These are phyloP conservation scores for Yamadazyma spencermartinsiae DNA, from an alignment of 1,139 yeast genomes.

Conservation along the genomic window DNA sequence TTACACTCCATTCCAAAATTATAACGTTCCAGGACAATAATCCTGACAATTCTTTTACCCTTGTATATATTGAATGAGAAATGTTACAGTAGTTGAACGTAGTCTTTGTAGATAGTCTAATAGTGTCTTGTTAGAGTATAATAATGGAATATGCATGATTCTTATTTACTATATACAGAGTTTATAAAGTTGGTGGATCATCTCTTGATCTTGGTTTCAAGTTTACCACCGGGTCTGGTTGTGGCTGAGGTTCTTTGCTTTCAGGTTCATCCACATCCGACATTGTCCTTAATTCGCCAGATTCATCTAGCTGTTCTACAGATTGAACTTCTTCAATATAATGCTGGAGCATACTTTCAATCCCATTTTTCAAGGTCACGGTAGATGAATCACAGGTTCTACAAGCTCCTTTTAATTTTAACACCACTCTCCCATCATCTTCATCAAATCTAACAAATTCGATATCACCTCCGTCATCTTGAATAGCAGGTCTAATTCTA, in stretches of 20 bases:
- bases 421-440: conserved; percentile 62
- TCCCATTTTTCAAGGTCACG: conserved; percentile 75
- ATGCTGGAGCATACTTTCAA: conserved; percentile 78
- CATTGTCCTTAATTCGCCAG: conserved; percentile 12
- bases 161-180: conserved; percentile 4
- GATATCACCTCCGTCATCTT: conserved; percentile 84
- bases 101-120: background rate
- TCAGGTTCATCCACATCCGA: conserved; percentile 47
- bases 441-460: conserved; percentile 68
- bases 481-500: conserved; percentile 91
- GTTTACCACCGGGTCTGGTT: conserved; percentile 16
- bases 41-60: background rate
- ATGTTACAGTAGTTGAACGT: background rate
- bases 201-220: conserved; percentile 34
- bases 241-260: conserved; percentile 21
- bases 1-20: conserved; percentile 11
- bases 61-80: background rate
- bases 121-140: no score
- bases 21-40: conserved; percentile 12
- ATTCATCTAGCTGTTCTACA: conserved; percentile 60
- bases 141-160: background rate
- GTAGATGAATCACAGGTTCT: conserved; percentile 76
- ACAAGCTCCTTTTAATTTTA: conserved; percentile 76
- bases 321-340: conserved; percentile 75
- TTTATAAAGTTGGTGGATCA: conserved; percentile 46